These are phyloP conservation scores for Heliamphora exappendiculata DNA, from an alignment of 148 eudicot genomes.

Conservation along the genomic window DNA sequence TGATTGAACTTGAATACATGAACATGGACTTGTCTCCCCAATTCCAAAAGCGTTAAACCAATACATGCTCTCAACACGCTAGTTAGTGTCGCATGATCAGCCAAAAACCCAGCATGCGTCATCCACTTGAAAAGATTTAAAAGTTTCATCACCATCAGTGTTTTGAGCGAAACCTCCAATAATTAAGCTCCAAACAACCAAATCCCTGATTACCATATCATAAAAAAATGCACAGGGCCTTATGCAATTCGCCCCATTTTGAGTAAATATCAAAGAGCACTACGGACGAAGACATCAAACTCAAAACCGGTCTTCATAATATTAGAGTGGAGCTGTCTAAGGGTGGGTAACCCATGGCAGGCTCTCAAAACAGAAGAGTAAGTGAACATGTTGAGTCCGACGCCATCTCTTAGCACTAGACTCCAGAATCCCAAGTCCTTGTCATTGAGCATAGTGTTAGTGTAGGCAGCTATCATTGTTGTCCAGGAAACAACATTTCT, in stretches of 20 bases:
- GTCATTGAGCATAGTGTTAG: background rate
- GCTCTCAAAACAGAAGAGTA: constrained; percentile 14
- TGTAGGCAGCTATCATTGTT: constrained; percentile 9
- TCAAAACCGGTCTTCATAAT: constrained; percentile 8
- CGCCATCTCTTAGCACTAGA: constrained; percentile 12
- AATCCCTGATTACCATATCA: constrained; percentile 8
- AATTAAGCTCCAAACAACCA: constrained; percentile 9
- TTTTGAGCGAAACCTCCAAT: constrained; percentile 9
- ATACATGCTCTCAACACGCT: constrained; percentile 7
- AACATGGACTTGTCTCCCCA: constrained; percentile 11
- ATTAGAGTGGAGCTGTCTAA: constrained; percentile 5
- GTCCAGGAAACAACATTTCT: constrained; percentile 13
- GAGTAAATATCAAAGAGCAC: constrained; percentile 12
- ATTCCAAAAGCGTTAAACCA: constrained; percentile 7
- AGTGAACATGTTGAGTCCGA: constrained; percentile 10
- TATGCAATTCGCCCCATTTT: constrained; percentile 7
- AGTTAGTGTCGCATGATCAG: constrained; percentile 7
- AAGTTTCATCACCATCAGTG: background rate
- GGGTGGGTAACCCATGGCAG: constrained; percentile 9
- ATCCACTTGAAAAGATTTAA: constrained; percentile 10
- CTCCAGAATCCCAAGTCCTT: constrained; percentile 6
- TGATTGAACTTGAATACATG: constrained; percentile 11
- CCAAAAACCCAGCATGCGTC: constrained; percentile 9
- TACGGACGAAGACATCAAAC: constrained; percentile 9
- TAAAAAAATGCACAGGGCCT: constrained; percentile 1